Evolutionary conservation across 2,329 filamentous ascomycete species (phyloP).

Genomic region (Calonectria hongkongensis): DNA sequence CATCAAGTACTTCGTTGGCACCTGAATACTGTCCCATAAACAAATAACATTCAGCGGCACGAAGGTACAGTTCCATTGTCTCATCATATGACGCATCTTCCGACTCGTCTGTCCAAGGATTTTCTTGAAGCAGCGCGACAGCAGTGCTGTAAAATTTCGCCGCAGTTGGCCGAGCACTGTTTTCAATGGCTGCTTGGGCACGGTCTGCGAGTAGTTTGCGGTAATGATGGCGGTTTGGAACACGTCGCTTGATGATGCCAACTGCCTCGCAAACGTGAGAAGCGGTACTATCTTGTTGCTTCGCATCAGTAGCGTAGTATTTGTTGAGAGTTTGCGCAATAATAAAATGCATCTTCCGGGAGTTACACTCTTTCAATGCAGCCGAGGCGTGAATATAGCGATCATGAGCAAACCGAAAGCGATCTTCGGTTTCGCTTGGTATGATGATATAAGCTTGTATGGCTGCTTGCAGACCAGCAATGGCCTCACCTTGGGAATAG

Average conservation of each 20-base stretch:
- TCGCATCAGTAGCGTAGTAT: conserved; percentile 77
- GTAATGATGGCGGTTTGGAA: conserved; percentile 78
- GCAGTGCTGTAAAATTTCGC: conserved; percentile 88
- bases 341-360: conserved; percentile 90
- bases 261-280: conserved; percentile 88
- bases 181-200: conserved; percentile 86
- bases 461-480: conserved; percentile 87
- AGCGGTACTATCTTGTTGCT: conserved; percentile 82
- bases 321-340: conserved; percentile 89
- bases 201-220: conserved; percentile 86
- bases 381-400: conserved; percentile 86
- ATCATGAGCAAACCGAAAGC: conserved; percentile 92
- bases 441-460: conserved; percentile 88
- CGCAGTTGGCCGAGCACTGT: conserved; percentile 87
- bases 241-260: conserved; percentile 81
- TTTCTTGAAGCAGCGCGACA: conserved; percentile 84
- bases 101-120: conserved; percentile 82
- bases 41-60: conserved; percentile 88
- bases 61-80: conserved; percentile 85
- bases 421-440: conserved; percentile 88
- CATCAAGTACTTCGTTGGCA: conserved; percentile 80
- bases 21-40: conserved; percentile 83
- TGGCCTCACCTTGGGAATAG: conserved; percentile 79
- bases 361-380: conserved; percentile 80
- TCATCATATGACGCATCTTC: conserved; percentile 90